phyloP scores from a whole-genome alignment of 257 asterid genomes.

The Apocynum venetum region DNA sequence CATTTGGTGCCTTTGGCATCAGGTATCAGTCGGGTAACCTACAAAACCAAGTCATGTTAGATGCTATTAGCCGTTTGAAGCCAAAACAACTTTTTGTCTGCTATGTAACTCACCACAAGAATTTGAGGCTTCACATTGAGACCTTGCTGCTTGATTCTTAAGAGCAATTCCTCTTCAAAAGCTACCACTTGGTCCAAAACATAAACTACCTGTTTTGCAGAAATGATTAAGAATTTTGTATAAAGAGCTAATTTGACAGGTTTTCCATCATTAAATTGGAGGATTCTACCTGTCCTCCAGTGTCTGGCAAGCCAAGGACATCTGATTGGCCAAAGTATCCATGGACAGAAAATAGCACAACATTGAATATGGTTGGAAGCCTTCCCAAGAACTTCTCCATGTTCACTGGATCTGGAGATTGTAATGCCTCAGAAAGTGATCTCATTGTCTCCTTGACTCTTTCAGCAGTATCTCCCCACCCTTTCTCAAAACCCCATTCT shows the following conservation, averaged over 20 bases:
- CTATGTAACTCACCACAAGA: constrained; percentile 57
- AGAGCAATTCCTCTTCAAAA: constrained; percentile 77
- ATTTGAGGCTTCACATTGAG: constrained; percentile 81
- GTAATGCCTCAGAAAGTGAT: constrained; percentile 68
- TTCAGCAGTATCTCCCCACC: constrained; percentile 89
- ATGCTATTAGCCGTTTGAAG: background rate
- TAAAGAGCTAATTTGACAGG: background rate
- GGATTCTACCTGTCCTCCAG: constrained; percentile 79
- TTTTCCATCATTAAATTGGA: background rate
- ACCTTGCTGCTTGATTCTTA: constrained; percentile 82
- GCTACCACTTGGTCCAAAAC: constrained; percentile 94
- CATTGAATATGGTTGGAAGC: constrained; percentile 71
- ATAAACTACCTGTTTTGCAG: constrained; percentile 64
- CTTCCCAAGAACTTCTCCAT: constrained; percentile 59
- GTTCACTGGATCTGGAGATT: constrained; percentile 77
- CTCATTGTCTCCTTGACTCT: constrained; percentile 73
- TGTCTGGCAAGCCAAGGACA: constrained; percentile 95
- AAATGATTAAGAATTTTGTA: background rate
- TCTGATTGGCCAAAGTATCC: constrained; percentile 90
- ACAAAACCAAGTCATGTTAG: constrained; percentile 15
- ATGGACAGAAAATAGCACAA: constrained; percentile 75
- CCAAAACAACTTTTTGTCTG: background rate
- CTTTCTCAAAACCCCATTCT: constrained; percentile 89
- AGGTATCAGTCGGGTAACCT: constrained; percentile 86
- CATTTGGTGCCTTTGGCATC: constrained; percentile 92